Conservation (phyloP, 345 rosid species). For the Gossypium herbaceum region DNA sequence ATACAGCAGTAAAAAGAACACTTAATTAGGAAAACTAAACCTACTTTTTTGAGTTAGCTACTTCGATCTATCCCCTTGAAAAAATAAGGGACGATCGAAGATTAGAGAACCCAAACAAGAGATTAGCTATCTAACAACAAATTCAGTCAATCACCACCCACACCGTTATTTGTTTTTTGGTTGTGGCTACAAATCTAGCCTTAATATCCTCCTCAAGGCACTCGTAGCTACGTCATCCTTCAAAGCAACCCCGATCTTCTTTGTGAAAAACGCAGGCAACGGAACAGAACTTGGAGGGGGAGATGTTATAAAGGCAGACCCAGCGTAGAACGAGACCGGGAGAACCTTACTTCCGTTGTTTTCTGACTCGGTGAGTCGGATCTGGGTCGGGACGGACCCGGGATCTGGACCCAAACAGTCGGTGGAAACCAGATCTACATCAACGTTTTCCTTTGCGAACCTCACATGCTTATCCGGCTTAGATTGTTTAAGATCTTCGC, state of each 20-base stretch:
- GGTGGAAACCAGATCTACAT: slow-evolving; percentile 34
- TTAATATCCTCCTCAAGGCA: slow-evolving; percentile 47
- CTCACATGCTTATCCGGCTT: not conserved
- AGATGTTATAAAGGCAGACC: slow-evolving; percentile 62
- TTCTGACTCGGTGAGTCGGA: slow-evolving; percentile 28
- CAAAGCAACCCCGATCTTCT: slow-evolving; percentile 24
- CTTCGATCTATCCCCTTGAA: slow-evolving; percentile 66
- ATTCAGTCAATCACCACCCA: not conserved
- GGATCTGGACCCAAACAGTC: slow-evolving; percentile 41
- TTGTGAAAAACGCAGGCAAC: slow-evolving; percentile 61
- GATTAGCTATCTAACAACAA: not conserved
- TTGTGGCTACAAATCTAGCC: slow-evolving; percentile 30
- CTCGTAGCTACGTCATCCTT: slow-evolving; percentile 42
- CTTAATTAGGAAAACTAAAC: slow-evolving; percentile 1
- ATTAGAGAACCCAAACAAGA: slow-evolving; percentile 21
- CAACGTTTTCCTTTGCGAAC: not conserved
- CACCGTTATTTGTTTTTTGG: not conserved
- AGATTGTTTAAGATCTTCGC: slow-evolving; percentile 35
- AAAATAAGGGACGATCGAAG: slow-evolving; percentile 67
- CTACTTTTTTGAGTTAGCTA: slow-evolving; percentile 25
- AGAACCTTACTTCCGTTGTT: not conserved
- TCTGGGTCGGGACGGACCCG: slow-evolving; percentile 17
- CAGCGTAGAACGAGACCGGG: slow-evolving; percentile 52
- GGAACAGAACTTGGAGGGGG: slow-evolving; percentile 97
- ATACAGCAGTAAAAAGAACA: slow-evolving; percentile 2